phyloP scores from a whole-genome alignment of 805 yeast species.

The Kregervanrija pseudodelftensis region DNA sequence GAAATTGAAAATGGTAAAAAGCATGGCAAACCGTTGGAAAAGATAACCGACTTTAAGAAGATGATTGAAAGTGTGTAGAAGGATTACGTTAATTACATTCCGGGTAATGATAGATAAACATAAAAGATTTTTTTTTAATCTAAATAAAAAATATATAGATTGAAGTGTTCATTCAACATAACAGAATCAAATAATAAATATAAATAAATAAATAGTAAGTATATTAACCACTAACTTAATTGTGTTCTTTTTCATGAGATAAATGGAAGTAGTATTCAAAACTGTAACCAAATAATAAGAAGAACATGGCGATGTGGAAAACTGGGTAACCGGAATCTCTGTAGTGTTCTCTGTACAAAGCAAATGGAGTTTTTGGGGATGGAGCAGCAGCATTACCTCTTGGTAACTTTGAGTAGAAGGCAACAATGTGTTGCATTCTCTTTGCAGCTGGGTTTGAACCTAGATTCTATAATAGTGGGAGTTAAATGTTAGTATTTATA shows the following conservation, averaged over 20 bases:
- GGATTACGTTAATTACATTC: background rate
- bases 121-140: background rate
- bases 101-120: background rate
- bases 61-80: constrained; percentile 35
- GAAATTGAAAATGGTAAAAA: constrained; percentile 46
- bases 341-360: constrained; percentile 77
- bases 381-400: constrained; percentile 82
- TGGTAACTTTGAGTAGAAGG: constrained; percentile 93
- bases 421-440: constrained; percentile 91
- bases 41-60: constrained; percentile 39
- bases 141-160: constrained; percentile 5
- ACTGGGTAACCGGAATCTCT: constrained; percentile 81
- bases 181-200: constrained; percentile 11
- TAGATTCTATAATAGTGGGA: constrained; percentile 48
- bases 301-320: constrained; percentile 62
- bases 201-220: constrained; percentile 3
- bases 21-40: constrained; percentile 49
- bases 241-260: constrained; percentile 51
- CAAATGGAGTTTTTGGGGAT: constrained; percentile 61
- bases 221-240: constrained; percentile 11
- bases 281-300: constrained; percentile 76
- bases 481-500: constrained; percentile 11
- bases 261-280: constrained; percentile 91
- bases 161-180: constrained; percentile 6
- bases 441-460: constrained; percentile 95